These are phyloP conservation scores for Apiospora kogelbergensis DNA, from an alignment of 2,329 filamentous ascomycete genomes.

Conservation along the genomic window DNA sequence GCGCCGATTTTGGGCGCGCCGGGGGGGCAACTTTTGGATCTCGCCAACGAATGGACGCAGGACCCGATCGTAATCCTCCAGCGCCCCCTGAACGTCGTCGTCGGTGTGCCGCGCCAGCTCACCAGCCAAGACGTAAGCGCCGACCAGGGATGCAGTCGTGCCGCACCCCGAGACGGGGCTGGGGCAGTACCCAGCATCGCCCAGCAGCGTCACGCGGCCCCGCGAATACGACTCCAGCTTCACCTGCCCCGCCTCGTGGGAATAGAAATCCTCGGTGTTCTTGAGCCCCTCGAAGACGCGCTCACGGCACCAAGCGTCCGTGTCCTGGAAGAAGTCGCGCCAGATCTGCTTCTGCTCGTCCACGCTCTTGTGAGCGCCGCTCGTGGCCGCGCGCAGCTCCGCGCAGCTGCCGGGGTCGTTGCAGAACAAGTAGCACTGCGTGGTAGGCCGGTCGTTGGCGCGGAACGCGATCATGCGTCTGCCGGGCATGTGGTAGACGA, in stretches of 20 bases:
- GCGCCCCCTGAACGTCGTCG: conserved; percentile 31
- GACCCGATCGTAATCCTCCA: conserved; percentile 42
- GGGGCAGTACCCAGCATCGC: conserved; percentile 54
- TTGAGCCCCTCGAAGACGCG: conserved; percentile 18
- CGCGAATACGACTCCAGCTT: conserved; percentile 42
- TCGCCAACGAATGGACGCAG: conserved; percentile 45
- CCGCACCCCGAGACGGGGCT: conserved; percentile 51
- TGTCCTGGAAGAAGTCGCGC: conserved; percentile 33
- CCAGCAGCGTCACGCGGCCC: conserved; percentile 50
- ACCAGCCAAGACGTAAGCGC: conserved; percentile 57
- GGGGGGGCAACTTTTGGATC: conserved; percentile 33
- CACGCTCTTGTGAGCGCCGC: background rate
- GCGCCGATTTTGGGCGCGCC: conserved; percentile 22
- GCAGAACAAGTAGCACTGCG: conserved; percentile 37
- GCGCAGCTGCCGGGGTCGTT: conserved; percentile 12
- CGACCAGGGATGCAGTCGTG: conserved; percentile 46
- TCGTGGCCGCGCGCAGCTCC: conserved; percentile 13
- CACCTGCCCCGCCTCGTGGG: conserved; percentile 44
- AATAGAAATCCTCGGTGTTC: conserved; percentile 46
- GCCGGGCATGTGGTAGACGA: conserved; percentile 34
- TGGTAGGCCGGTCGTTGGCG: conserved; percentile 31
- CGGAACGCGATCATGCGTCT: conserved; percentile 39
- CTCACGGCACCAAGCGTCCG: conserved; percentile 17
- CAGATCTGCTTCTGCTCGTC: conserved; percentile 24
- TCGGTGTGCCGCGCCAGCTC: conserved; percentile 39